A percentile compares a stretch with the other conserved stretches of the same genome.
Evolutionary conservation across 192 early-diverging fungal species (phyloP).

Genomic region (Entrophospora sp.): DNA sequence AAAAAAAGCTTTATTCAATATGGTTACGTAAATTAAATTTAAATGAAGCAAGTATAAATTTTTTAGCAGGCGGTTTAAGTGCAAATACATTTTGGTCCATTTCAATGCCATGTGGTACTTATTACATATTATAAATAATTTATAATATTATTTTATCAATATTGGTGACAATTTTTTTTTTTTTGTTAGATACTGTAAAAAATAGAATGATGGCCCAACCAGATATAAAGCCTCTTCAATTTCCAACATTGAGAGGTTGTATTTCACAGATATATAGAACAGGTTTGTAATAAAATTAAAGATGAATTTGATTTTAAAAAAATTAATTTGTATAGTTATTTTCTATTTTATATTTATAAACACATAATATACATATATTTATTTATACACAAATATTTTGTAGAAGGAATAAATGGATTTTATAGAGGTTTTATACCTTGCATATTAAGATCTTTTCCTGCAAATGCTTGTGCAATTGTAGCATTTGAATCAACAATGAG

Average conservation of each 20-base stretch:
- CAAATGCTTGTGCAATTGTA: constrained; percentile 90
- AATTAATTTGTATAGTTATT: no score
- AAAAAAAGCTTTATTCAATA: constrained; percentile 42
- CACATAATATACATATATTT: no score
- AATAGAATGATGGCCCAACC: constrained; percentile 91
- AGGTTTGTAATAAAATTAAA: constrained; percentile 28
- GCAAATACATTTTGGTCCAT: constrained; percentile 89
- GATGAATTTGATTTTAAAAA: constrained; percentile 36
- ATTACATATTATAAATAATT: neutral
- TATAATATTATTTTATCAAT: no score
- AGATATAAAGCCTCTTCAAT: constrained; percentile 53
- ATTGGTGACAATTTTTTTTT: no score
- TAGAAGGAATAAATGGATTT: constrained; percentile 75
- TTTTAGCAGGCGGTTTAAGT: constrained; percentile 73
- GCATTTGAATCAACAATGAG: constrained; percentile 71
- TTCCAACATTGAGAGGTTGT: constrained; percentile 48
- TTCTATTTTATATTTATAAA: no score
- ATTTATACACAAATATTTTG: no score
- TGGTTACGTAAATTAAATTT: constrained; percentile 41
- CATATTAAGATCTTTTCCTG: constrained; percentile 88
- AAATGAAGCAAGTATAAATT: constrained; percentile 56
- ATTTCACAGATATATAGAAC: constrained; percentile 49
- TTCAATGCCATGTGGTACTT: constrained; percentile 59
- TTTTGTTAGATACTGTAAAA: constrained; percentile 71
- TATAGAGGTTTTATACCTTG: constrained; percentile 85